Base-by-base conservation (phyloP, 164 flowering plant species). In the Stephania japonica region DNA sequence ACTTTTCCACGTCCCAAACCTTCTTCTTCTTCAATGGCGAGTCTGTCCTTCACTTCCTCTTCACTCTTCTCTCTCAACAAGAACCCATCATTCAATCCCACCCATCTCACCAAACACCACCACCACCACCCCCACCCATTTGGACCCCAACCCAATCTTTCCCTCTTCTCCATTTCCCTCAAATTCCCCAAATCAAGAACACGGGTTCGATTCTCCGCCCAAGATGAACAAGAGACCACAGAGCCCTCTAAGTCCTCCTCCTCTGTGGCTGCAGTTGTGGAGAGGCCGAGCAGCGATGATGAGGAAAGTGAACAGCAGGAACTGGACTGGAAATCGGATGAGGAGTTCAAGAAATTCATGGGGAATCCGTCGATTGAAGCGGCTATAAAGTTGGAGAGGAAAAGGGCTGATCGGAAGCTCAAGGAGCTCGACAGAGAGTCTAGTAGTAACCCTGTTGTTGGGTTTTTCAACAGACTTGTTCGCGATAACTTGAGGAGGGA, bases 351-450 rank as follows among this genome's bases (percentile, higher is more conserved):
- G 87, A 90, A 87, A 65, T 92, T 94, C 76, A 94, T 94, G 98
- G 98, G 98, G 1, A 94, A 90, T 73, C 98, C 97, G 11, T 92
- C 98, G 0, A 92, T 94, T 13, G 97, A 94, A 72, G 98, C 97
- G 0, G 97, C 97, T 1, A 92, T 94, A 26, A 94, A 92, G 88
- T 86, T 94, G 44, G 98, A 94, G 85, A 94, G 92, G 88, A 91
- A 92, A 78, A 86, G 93, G 72, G 86, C 98, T 41, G 98, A 94
- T 72, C 73, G 95, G 83, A 92, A 86, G 84, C 91, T 94, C 32
- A 92, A 86, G 81, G 95, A 92, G 61, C 50, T 44, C 10, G 50
- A 44, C 14, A 44, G 12, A 44, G 10, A 44, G 12, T 44, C 80
- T 11, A 83, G 75, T 64, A 68, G 72, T 56, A 88, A 90, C 69